Base-by-base conservation (phyloP, 2,329 filamentous ascomycete genomes). In the Aspergillus terreus region DNA sequence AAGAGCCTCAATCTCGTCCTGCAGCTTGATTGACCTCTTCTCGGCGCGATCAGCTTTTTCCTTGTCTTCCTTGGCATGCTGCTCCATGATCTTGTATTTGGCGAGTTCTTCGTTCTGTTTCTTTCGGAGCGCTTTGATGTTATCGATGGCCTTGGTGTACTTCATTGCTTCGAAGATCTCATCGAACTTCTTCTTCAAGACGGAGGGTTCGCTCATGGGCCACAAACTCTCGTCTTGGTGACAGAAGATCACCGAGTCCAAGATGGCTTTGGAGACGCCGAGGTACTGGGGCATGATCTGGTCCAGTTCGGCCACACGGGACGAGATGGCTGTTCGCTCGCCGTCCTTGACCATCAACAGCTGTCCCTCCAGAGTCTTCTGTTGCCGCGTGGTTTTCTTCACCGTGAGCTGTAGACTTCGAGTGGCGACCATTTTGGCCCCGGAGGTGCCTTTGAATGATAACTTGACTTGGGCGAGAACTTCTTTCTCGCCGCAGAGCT, bases 211-310 rank as follows among this genome's bases (percentile, higher is more conserved):
- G 66, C 90, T 95, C 80, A 99, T 85, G 0, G 94, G 94, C 94
- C 94, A 99, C 25, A 97, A 74, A 23, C 92, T 96, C 60, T 99
- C 94, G 68, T 99, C 94, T 67, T 99, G 94, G 66, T 99, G 94
- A 69, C 94, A 99, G 73, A 99, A 99, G 60, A 99, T 96, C 68
- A 99, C 94, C 52, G 87, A 88, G 59, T 97, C 92, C 23, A 99
- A 80, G 50, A 99, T 86, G 11, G 94, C 92, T 50, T 86, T 85
- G 1, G 91, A 94, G 3, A 96, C 94, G 35, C 94, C 94, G 0
- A 99, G 80, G 58, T 90, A 87, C 60, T 88, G 83, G 0, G 92
- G 91, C 68, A 99, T 86, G 59, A 92, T 82, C 58, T 85, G 80
- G 68, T 96, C 88, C 32, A 97, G 79, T 60, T 96, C 89, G 9